Evolutionary conservation across 2,329 filamentous ascomycete species (phyloP).

Genomic region (Claviceps paspali): DNA sequence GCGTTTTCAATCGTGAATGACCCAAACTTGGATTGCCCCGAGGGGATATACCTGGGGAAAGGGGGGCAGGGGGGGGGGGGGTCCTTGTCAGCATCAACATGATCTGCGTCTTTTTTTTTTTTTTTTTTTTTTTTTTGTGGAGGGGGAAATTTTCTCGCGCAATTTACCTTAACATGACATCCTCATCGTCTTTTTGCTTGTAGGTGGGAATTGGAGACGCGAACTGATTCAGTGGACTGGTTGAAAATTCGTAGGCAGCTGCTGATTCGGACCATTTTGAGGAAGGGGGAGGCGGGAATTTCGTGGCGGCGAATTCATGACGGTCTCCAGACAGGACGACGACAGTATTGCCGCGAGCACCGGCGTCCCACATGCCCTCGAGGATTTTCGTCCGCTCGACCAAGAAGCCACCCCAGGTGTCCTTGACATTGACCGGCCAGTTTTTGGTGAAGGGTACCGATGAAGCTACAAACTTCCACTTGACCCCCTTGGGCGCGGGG

Average conservation of each 20-base stretch:
- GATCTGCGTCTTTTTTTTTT: background rate
- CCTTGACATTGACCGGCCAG: constrained; percentile 74
- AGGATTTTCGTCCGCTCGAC: constrained; percentile 64
- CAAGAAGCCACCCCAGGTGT: constrained; percentile 92
- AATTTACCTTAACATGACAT: constrained; percentile 67
- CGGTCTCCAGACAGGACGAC: constrained; percentile 79
- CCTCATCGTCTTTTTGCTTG: constrained; percentile 62
- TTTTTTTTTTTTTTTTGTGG: too few relatives aligned
- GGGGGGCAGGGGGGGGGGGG: too few relatives aligned
- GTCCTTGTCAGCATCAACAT: constrained; percentile 5
- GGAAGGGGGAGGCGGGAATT: constrained; percentile 47
- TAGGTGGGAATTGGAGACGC: constrained; percentile 79
- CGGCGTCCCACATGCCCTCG: constrained; percentile 82
- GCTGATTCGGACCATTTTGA: constrained; percentile 48
- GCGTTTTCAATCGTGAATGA: constrained; percentile 53
- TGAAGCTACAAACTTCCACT: constrained; percentile 87
- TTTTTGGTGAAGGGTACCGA: constrained; percentile 96
- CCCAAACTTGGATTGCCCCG: constrained; percentile 81
- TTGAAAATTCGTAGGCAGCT: constrained; percentile 79
- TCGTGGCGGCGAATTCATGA: constrained; percentile 93
- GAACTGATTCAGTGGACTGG: constrained; percentile 85
- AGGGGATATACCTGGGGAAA: constrained; percentile 56
- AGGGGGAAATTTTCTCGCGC: too few relatives aligned
- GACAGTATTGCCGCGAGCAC: constrained; percentile 60
- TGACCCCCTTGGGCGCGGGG: constrained; percentile 59